Base-by-base conservation (phyloP, 2,329 filamentous ascomycete species). In the Paramyrothecium sp. region DNA sequence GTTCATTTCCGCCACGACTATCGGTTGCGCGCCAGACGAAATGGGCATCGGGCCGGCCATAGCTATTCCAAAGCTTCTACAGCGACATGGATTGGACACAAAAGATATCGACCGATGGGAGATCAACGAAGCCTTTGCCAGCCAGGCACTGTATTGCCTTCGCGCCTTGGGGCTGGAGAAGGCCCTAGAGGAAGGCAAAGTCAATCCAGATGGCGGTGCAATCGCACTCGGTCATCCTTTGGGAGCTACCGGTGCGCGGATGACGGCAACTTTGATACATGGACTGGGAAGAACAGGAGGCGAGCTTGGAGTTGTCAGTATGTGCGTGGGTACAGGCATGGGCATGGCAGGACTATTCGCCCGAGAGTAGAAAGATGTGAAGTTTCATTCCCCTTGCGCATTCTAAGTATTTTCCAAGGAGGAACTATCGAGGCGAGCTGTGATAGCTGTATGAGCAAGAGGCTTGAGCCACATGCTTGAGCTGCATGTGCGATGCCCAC, bases 31-130 rank as follows among this genome's bases (percentile, higher is more conserved):
- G 54, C 93, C 94, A 0, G 92, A 96, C 68, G 92, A 97, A 81
- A 97, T 98, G 94, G 93, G 94, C 44, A 81, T 97, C 57, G 93
- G 94, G 0, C 93, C 94, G 0, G 91, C 92, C 0, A 69, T 96
- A 26, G 93, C 91, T 0, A 94, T 97, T 54, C 93, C 93, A 7
- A 90, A 89, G 70, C 80, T 97, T 20, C 80, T 97, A n/a, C 72
- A 78, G 19, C 84, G 85, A 59, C 83, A 89, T 2, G 91, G 88
- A 1, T 71, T 97, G 16, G 69, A 75, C 48, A 87, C 78, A 13
- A 78, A 80, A 2, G 91, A 97, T 57, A 85, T 98, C 0, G 83
- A 88, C 38, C 79, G 95, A 11, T 97, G 92, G 92, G 93, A 97
- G 79, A 89, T 97, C 73, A 97, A 97, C 73, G 93, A 97, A 82